phyloP scores from a whole-genome alignment of 106 monocot genomes.

The Dendrobium huoshanense region DNA sequence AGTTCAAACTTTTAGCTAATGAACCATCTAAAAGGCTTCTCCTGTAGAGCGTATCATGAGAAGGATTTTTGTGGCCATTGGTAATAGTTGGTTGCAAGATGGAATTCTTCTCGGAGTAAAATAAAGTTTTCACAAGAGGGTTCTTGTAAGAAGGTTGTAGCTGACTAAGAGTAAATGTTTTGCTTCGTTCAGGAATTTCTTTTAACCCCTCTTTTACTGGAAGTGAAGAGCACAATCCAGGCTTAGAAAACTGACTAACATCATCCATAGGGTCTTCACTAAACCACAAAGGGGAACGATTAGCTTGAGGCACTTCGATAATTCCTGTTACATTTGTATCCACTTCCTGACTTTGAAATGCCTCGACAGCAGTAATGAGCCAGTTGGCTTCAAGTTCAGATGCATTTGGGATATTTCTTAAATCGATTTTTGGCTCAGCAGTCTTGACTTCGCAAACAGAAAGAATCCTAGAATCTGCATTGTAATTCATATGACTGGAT shows the following conservation, averaged over 20 bases:
- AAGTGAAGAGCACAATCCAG: conserved; percentile 4
- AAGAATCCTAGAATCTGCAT: conserved; percentile 10
- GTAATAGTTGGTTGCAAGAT: background rate
- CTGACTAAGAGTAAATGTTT: background rate
- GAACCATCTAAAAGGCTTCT: conserved; percentile 14
- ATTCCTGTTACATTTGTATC: conserved; percentile 9
- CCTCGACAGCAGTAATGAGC: conserved; percentile 6
- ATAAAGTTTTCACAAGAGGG: background rate
- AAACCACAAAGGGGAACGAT: conserved; percentile 6
- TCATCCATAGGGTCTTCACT: conserved; percentile 3
- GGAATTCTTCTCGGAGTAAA: conserved; percentile 3
- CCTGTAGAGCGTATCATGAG: conserved; percentile 6
- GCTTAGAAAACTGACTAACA: background rate
- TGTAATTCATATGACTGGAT: background rate
- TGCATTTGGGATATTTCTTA: background rate
- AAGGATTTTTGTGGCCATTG: conserved; percentile 1
- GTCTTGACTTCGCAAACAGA: background rate
- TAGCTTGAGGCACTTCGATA: conserved; percentile 3
- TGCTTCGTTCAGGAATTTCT: conserved; percentile 3
- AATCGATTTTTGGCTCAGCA: conserved; percentile 7
- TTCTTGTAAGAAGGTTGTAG: background rate
- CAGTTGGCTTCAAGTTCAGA: background rate
- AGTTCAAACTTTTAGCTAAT: conserved; percentile 11
- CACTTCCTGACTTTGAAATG: conserved; percentile 9
- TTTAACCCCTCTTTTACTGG: conserved; percentile 2